phyloP scores from a whole-genome alignment of 495 filamentous ascomycete species.

The Penicillium crystallinum region DNA sequence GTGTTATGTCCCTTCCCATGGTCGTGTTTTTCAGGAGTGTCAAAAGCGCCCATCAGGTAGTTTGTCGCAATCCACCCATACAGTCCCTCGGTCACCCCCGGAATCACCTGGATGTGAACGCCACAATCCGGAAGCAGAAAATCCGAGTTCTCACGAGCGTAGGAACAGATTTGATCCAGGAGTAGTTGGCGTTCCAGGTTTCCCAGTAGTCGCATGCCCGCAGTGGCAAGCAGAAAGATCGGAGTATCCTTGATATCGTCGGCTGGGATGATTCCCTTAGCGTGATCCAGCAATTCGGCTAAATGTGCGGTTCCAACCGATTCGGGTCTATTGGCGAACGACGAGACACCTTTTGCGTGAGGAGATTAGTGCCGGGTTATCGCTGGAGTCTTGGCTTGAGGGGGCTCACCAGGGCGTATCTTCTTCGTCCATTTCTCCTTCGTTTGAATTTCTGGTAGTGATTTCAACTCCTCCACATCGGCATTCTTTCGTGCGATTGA shows the following conservation, averaged over 20 bases:
- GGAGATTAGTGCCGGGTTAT: slow-evolving; percentile 3
- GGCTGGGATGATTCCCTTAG: slow-evolving; percentile 71
- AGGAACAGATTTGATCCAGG: slow-evolving; percentile 75
- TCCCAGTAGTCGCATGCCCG: slow-evolving; percentile 91
- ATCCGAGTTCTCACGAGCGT: slow-evolving; percentile 68
- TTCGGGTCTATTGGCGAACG: slow-evolving; percentile 72
- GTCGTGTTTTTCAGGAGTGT: slow-evolving; percentile 65
- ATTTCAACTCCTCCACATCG: slow-evolving; percentile 54
- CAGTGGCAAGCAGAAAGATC: slow-evolving; percentile 91
- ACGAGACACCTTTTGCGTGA: slow-evolving; percentile 63
- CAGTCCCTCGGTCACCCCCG: slow-evolving; percentile 93
- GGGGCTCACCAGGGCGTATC: slow-evolving; percentile 67
- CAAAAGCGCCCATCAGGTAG: slow-evolving; percentile 90
- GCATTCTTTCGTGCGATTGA: slow-evolving; percentile 59
- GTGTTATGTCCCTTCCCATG: slow-evolving; percentile 89
- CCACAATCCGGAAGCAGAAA: slow-evolving; percentile 89
- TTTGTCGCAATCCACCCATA: slow-evolving; percentile 99
- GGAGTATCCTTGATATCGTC: slow-evolving; percentile 79
- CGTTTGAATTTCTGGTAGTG: slow-evolving; percentile 73
- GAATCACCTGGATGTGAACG: slow-evolving; percentile 88
- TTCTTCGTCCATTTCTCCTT: slow-evolving; percentile 90
- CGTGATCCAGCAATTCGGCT: slow-evolving; percentile 72
- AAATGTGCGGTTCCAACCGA: slow-evolving; percentile 79
- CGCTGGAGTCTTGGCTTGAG: neutral
- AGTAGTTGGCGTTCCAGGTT: slow-evolving; percentile 64